phyloP scores from a whole-genome alignment of 768 basidiomycete species.

The Mycena capillaripes region DNA sequence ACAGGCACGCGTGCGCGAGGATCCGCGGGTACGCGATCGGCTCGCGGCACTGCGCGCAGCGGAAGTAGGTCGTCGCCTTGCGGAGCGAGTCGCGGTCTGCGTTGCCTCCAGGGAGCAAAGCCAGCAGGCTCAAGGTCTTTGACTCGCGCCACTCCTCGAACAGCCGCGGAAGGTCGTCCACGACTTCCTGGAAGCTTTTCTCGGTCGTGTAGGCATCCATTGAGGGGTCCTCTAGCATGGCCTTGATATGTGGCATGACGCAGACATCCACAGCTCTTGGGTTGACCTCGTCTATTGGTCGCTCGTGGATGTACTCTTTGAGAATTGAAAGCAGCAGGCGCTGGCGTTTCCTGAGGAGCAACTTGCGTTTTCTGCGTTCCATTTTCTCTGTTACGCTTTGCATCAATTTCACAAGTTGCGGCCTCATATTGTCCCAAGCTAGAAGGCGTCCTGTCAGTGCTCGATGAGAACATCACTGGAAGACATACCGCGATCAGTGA shows the following conservation, averaged over 20 bases:
- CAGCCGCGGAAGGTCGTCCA: constrained; percentile 33
- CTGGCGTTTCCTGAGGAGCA: constrained; percentile 36
- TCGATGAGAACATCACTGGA: background rate
- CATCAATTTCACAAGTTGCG: constrained; percentile 36
- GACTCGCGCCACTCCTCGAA: constrained; percentile 39
- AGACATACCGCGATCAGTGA: constrained; percentile 40
- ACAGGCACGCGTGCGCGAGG: constrained; percentile 42
- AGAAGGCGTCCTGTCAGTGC: background rate
- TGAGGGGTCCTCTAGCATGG: constrained; percentile 39
- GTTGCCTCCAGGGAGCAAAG: constrained; percentile 33
- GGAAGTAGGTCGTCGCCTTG: constrained; percentile 44
- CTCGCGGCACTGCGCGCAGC: constrained; percentile 41
- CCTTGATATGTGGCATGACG: constrained; percentile 37
- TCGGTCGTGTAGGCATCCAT: constrained; percentile 33
- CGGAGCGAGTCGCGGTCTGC: constrained; percentile 32
- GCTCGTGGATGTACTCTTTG: constrained; percentile 31
- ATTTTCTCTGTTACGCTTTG: constrained; percentile 35
- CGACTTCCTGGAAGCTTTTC: constrained; percentile 36
- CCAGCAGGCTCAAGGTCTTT: constrained; percentile 35
- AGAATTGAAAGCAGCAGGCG: constrained; percentile 37
- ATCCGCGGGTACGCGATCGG: constrained; percentile 44
- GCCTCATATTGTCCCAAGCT: constrained; percentile 39
- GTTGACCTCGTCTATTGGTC: constrained; percentile 35
- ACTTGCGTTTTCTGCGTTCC: constrained; percentile 37
- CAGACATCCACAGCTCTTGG: constrained; percentile 43